Evolutionary conservation across 805 yeast genomes (phyloP).

Genomic region (Spathaspora arborariae): DNA sequence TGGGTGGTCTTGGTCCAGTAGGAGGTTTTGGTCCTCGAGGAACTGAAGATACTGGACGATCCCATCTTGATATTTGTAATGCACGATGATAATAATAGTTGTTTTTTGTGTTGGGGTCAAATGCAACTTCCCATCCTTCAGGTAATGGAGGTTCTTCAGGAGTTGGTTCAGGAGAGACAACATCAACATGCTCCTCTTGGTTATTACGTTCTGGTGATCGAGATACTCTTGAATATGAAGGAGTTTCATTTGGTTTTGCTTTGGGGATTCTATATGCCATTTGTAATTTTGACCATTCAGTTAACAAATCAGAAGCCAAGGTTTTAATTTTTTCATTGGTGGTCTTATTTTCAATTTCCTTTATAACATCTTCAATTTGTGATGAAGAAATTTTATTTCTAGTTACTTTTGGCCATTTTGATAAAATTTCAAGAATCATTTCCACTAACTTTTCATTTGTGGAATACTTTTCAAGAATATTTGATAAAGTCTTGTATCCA

Average conservation of each 20-base stretch:
- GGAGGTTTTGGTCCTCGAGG: constrained; percentile 29
- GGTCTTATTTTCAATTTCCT: constrained; percentile 30
- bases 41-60: constrained; percentile 42
- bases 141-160: constrained; percentile 42
- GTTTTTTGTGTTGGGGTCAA: constrained; percentile 40
- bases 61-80: constrained; percentile 54
- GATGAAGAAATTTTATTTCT: constrained; percentile 74
- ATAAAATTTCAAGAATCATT: constrained; percentile 56
- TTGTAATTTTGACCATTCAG: constrained; percentile 69
- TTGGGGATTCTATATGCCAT: constrained; percentile 87
- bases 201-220: constrained; percentile 14
- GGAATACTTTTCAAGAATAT: constrained; percentile 41
- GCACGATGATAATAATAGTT: constrained; percentile 54
- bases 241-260: constrained; percentile 19
- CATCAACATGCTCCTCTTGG: no score
- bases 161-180: constrained; percentile 3
- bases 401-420: constrained; percentile 53
- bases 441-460: constrained; percentile 33
- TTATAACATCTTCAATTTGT: constrained; percentile 63
- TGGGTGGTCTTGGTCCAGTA: constrained; percentile 7
- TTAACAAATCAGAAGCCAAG: constrained; percentile 45
- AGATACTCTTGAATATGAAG: constrained; percentile 15
- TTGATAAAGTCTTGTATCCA: constrained; percentile 77
- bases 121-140: constrained; percentile 63
- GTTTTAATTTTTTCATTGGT: constrained; percentile 23